Evolutionary conservation across 805 yeast genomes (phyloP).

Genomic region (Kodamaea lidongshanica): DNA sequence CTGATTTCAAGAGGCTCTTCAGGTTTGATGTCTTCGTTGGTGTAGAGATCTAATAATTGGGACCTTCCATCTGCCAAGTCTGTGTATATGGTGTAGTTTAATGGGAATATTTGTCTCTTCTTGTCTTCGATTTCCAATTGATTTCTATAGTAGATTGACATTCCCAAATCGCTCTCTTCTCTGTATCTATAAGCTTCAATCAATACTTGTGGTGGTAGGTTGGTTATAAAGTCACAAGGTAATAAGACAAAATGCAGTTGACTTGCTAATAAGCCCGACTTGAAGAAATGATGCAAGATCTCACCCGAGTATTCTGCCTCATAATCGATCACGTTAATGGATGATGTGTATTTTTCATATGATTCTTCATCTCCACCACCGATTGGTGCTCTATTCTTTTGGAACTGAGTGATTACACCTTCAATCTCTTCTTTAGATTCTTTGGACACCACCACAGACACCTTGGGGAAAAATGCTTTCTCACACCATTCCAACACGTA

Average conservation of each 20-base stretch:
- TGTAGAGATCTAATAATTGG: slow-evolving; percentile 63
- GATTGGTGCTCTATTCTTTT: slow-evolving; percentile 28
- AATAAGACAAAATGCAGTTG: slow-evolving; percentile 55
- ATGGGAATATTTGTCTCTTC: slow-evolving; percentile 51
- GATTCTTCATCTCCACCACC: slow-evolving; percentile 12
- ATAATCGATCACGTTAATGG: slow-evolving; percentile 23
- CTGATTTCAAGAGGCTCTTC: slow-evolving; percentile 70
- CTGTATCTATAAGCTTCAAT: slow-evolving; percentile 78
- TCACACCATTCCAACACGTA: slow-evolving; percentile 93
- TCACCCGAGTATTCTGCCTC: slow-evolving; percentile 58
- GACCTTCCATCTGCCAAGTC: slow-evolving; percentile 39
- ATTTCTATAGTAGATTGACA: slow-evolving; percentile 73
- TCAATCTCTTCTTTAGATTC: slow-evolving; percentile 43
- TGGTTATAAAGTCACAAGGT: slow-evolving; percentile 93
- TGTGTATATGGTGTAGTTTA: slow-evolving; percentile 62
- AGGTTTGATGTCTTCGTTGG: slow-evolving; percentile 61
- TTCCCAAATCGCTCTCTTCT: slow-evolving; percentile 60
- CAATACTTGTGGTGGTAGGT: slow-evolving; percentile 82
- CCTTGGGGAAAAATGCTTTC: slow-evolving; percentile 66
- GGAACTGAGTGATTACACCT: slow-evolving; percentile 44
- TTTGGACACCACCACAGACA: slow-evolving; percentile 55
- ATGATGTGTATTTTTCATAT: slow-evolving; percentile 13
- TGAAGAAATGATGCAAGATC: slow-evolving; percentile 43
- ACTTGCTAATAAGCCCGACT: slow-evolving; percentile 34
- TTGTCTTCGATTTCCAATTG: slow-evolving; percentile 71